Evolutionary conservation across 2,329 filamentous ascomycete genomes (phyloP).

Genomic region (Sporothrix inflata): DNA sequence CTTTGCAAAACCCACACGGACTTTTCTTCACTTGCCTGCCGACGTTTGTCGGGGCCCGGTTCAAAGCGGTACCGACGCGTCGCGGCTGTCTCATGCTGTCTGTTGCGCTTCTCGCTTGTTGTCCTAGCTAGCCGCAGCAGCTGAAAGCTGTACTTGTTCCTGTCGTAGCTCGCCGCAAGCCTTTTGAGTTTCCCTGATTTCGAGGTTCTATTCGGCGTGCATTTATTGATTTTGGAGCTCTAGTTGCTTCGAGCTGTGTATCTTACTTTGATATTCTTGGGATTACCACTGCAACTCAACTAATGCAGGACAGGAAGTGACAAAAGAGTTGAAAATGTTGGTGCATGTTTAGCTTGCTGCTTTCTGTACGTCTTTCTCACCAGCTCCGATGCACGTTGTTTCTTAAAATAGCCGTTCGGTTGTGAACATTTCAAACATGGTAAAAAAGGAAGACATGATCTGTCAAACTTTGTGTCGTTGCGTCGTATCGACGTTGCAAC

Average conservation of each 20-base stretch:
- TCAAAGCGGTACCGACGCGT: not conserved
- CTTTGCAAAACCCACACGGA: not conserved
- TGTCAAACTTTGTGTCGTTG: not conserved
- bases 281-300: not conserved
- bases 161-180: not conserved
- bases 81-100: not conserved
- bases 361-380: not conserved
- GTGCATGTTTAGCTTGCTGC: not conserved
- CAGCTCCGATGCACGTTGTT: not conserved
- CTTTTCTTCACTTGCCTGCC: not conserved
- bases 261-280: not conserved
- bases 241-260: not conserved
- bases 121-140: not conserved
- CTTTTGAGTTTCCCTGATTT: not conserved
- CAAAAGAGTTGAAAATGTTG: not conserved
- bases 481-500: not conserved
- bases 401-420: not conserved
- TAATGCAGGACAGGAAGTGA: not conserved
- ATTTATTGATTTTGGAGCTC: not conserved
- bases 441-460: not conserved
- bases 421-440: not conserved
- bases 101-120: not conserved
- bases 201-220: not conserved
- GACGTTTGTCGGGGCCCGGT: not conserved
- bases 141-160: not conserved